phyloP scores from a whole-genome alignment of 495 filamentous ascomycete genomes.

The Echria macrotheca region DNA sequence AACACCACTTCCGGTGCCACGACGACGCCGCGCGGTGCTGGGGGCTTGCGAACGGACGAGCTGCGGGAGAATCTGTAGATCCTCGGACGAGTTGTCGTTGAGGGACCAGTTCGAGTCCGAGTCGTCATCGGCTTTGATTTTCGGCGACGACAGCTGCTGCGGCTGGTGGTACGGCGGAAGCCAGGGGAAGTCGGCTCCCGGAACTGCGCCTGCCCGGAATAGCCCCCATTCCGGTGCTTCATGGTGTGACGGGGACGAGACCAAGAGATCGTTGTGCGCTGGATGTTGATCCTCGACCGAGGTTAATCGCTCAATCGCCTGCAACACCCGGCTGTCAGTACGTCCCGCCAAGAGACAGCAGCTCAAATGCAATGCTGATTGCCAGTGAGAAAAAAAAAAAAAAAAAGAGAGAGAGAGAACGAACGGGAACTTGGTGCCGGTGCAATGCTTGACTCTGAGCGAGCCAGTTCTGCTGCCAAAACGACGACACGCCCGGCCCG shows the following conservation, averaged over 20 bases:
- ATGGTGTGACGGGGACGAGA: no score
- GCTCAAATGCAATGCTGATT: no score
- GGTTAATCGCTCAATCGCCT: no score
- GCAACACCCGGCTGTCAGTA: no score
- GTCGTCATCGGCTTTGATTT: conserved; percentile 21
- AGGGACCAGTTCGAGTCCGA: conserved; percentile 20
- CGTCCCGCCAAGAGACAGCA: no score
- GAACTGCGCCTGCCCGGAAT: no score
- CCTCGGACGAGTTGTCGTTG: conserved; percentile 18
- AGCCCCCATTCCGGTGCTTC: no score
- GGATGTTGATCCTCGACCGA: no score
- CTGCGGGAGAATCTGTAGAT: conserved; percentile 3
- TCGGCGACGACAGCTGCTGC: background rate
- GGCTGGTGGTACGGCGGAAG: background rate
- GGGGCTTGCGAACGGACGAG: background rate
- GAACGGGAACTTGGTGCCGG: background rate
- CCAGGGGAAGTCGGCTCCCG: conserved; percentile 14
- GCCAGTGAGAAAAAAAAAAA: no score
- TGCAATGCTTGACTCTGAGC: conserved; percentile 3
- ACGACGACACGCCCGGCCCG: background rate
- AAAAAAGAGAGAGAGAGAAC: no score
- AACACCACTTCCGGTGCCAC: no score
- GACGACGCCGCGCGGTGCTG: conserved; percentile 3
- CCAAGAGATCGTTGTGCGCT: background rate
- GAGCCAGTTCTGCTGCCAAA: conserved; percentile 14